Percentiles rank a stretch among this genome's conserved stretches.
Evolutionary conservation across 2,329 filamentous ascomycete genomes (phyloP).

Genomic region (Lachnellula hyalina): DNA sequence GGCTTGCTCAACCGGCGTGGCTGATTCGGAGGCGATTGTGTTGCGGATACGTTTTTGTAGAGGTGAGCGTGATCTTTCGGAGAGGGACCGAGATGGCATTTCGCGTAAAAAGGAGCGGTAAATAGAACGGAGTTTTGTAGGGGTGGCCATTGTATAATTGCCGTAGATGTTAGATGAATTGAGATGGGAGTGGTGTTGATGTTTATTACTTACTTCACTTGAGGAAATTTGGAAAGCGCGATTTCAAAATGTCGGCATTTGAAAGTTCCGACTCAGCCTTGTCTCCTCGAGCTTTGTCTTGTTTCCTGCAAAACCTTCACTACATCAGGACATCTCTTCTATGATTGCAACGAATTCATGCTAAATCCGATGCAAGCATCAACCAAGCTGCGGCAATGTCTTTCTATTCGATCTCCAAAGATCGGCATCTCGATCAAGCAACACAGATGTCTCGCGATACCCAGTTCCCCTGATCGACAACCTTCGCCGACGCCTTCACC

Average conservation of each 20-base stretch:
- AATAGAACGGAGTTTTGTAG: slow-evolving; percentile 61
- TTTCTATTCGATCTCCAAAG: background rate
- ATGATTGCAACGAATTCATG: background rate
- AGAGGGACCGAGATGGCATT: slow-evolving; percentile 64
- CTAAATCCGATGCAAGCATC: background rate
- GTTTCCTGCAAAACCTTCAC: background rate
- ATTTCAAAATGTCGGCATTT: too few species aligned
- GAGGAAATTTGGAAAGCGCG: too few species aligned
- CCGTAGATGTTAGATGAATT: background rate
- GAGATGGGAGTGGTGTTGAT: background rate
- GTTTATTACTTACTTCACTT: background rate
- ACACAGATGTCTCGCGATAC: background rate
- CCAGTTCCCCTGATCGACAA: background rate
- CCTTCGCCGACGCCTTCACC: background rate
- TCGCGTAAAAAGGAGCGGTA: slow-evolving; percentile 89
- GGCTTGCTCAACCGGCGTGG: slow-evolving; percentile 44
- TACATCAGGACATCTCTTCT: background rate
- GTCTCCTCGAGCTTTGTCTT: background rate
- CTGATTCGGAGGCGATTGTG: slow-evolving; percentile 44
- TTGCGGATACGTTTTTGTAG: slow-evolving; percentile 65
- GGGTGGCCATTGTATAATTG: slow-evolving; percentile 26
- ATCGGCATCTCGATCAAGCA: background rate
- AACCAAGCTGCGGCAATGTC: background rate
- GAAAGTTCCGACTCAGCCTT: background rate
- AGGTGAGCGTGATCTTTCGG: slow-evolving; percentile 51